Evolutionary conservation across 2,329 filamentous ascomycete species (phyloP), one percentile per base, ranked within the genome.

Genomic region (Aureobasidium sp.): DNA sequence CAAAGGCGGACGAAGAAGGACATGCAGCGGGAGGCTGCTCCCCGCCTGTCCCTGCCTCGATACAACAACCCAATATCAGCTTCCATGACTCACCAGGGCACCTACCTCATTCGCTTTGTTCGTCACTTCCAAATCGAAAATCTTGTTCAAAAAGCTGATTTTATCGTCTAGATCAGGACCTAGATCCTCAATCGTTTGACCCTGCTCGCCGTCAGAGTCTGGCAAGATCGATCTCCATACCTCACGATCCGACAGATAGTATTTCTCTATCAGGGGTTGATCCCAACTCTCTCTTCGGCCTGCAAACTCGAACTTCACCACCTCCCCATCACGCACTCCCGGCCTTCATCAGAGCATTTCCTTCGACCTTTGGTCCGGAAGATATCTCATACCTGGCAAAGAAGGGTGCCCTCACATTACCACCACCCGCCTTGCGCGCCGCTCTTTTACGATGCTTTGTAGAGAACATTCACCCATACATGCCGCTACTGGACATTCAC

Each of bases 381-480:
- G 92, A 97, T 76, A 84, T 96, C 64, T 82, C 86, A 62, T 96
- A 94, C 73, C 81, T 97, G 62, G 83, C 87, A 65, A 84, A 86
- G 71, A 97, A 96, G 78, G 91, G 91, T 5, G 91, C 91, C 1
- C 78, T 97, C 67, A 86, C 86, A 1, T 83, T 97, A 44, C 93
- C 93, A 2, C 80, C 83, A 44, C 75, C 81, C 4, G 76, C 78
- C 5, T 79, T 97, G 39, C 89, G 93, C 69, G 90, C 89, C 72
- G 91, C 91, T 63, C 81, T 97, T 47, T 78, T 97, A 17, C 86
- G 87, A 68, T 86, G 86, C 42, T 97, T 94, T 69, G 82, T 93
- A 64, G 89, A 96, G 76, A 96, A 88, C 72, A 91, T 97, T 8
- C 89, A 97, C 73, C 91, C 92, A 0, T 97, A 90, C 73, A 96